Base-by-base conservation (phyloP, 164 flowering plant genomes). In the Euptelea pleiosperma region DNA sequence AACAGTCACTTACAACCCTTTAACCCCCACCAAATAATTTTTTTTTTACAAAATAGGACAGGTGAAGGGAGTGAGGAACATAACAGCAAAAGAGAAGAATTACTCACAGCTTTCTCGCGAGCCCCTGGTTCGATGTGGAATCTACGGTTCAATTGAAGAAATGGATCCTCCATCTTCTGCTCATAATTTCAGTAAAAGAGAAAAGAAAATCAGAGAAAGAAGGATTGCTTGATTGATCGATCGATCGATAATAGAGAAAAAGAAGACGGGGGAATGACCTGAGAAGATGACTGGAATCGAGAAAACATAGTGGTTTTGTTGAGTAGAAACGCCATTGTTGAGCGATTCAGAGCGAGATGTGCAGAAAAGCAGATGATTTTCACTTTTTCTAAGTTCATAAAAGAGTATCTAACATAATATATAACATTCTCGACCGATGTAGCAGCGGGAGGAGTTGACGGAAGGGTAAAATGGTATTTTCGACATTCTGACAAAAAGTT, bases 101-200 rank as follows among this genome's bases (percentile, higher is more conserved):
- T 18, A 57, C 83, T 82, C 45, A 86, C 94, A 73, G 86, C 86
- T 72, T 82, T 79, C 76, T 86, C 94, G 19, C 94, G 87, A 63
- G 75, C 59, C 19, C 87, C 88, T 1, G 59, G 85, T 62, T 79
- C 86, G 61, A 81, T 53, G 59, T 86, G 88, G 16, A 67, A 68
- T 34, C 74, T 68, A n/a, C 85, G 82, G 41, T 75, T 70, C 5
- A 78, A 58, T 3, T 60, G 72, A 40, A 70, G 54, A 6, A 70
- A 19, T 7, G 74, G 63, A 28, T 60, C 76, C 34, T 63, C 70
- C 31, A 60, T 31, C 44, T 62, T 73, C 82, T 72, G 65, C 41
- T 33, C 16, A 16, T 30, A 48, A 2, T 1, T 29, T 31, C 34
- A 8, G 19, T 8, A 31, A 48, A 3, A 2, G 3, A 19, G 9